Evolutionary conservation across 257 asterid genomes (phyloP).

Genomic region (Lycium barbarum): DNA sequence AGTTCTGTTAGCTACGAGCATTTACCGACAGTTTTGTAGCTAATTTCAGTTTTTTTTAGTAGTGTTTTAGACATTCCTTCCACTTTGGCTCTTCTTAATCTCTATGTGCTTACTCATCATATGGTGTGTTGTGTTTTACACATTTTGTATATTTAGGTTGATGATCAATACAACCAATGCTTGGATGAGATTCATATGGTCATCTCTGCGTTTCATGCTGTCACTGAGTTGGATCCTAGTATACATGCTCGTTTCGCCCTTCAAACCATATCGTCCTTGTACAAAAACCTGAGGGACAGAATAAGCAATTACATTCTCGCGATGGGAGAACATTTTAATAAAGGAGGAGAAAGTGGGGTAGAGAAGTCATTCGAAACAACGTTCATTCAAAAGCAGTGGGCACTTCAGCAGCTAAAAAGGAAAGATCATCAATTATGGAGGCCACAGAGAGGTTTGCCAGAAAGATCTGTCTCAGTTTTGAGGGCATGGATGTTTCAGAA

Average conservation of each 20-base stretch:
- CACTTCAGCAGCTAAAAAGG: slow-evolving; percentile 79
- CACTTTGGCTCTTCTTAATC: not conserved
- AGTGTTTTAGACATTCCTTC: not conserved
- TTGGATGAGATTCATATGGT: slow-evolving; percentile 83
- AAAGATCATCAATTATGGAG: slow-evolving; percentile 85
- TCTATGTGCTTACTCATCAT: not conserved
- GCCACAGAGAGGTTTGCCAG: slow-evolving; percentile 96
- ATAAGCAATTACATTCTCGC: slow-evolving; percentile 73
- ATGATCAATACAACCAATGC: slow-evolving; percentile 78
- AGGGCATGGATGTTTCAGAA: slow-evolving; percentile 98
- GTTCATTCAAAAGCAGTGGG: slow-evolving; percentile 81
- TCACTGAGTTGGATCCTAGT: slow-evolving; percentile 75
- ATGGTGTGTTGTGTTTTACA: not conserved
- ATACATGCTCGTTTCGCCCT: slow-evolving; percentile 84
- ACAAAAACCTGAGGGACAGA: slow-evolving; percentile 71
- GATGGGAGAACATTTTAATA: slow-evolving; percentile 50
- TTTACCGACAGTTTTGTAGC: too few relatives aligned
- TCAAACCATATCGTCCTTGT: slow-evolving; percentile 65
- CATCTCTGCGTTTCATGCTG: slow-evolving; percentile 79
- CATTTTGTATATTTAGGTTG: slow-evolving; percentile 54
- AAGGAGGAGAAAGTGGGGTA: slow-evolving; percentile 38
- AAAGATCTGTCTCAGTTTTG: slow-evolving; percentile 85
- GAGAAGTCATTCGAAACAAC: slow-evolving; percentile 60
- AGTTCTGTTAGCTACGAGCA: too few relatives aligned
- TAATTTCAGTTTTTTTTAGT: too few relatives aligned